Evolutionary conservation across 2,329 filamentous ascomycete genomes (phyloP).

Genomic region (Ampelomyces quisqualis): DNA sequence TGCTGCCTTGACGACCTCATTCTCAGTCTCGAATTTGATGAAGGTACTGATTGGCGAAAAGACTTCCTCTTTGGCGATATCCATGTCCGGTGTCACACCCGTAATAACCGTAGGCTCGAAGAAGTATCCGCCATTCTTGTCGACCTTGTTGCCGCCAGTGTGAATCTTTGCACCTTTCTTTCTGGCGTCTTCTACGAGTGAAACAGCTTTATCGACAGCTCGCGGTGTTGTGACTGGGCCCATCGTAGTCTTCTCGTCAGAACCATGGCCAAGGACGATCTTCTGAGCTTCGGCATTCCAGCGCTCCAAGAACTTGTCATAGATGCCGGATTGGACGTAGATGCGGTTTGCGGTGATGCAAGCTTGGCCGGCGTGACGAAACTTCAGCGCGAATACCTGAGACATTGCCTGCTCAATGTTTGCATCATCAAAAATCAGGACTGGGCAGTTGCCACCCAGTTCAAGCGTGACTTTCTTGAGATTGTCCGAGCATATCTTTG

Average conservation of each 20-base stretch:
- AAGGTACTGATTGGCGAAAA: slow-evolving; percentile 66
- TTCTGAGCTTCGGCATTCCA: slow-evolving; percentile 56
- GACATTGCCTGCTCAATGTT: slow-evolving; percentile 57
- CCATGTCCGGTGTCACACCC: slow-evolving; percentile 60
- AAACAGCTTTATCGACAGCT: slow-evolving; percentile 57
- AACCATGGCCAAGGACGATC: slow-evolving; percentile 63
- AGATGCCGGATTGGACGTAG: slow-evolving; percentile 64
- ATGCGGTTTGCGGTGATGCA: slow-evolving; percentile 67
- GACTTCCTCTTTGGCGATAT: slow-evolving; percentile 59
- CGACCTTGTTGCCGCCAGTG: slow-evolving; percentile 57
- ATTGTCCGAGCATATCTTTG: slow-evolving; percentile 59
- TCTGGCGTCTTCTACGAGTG: slow-evolving; percentile 65
- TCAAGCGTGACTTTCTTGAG: slow-evolving; percentile 66
- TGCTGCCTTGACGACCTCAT: slow-evolving; percentile 60
- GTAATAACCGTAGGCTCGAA: slow-evolving; percentile 68
- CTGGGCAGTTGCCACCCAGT: slow-evolving; percentile 65
- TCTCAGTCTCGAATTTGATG: slow-evolving; percentile 65
- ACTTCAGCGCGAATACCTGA: slow-evolving; percentile 54
- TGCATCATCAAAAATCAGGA: slow-evolving; percentile 65
- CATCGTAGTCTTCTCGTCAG: slow-evolving; percentile 58
- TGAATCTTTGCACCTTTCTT: slow-evolving; percentile 64
- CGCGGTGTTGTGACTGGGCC: slow-evolving; percentile 60
- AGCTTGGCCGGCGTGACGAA: slow-evolving; percentile 63
- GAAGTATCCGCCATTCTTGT: slow-evolving; percentile 61
- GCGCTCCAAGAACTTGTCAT: slow-evolving; percentile 59